A percentile compares a stretch with the other conserved stretches of the same genome.
Evolutionary conservation across 2,329 filamentous ascomycete genomes (phyloP).

Genomic region (Fragosphaeria purpurea): DNA sequence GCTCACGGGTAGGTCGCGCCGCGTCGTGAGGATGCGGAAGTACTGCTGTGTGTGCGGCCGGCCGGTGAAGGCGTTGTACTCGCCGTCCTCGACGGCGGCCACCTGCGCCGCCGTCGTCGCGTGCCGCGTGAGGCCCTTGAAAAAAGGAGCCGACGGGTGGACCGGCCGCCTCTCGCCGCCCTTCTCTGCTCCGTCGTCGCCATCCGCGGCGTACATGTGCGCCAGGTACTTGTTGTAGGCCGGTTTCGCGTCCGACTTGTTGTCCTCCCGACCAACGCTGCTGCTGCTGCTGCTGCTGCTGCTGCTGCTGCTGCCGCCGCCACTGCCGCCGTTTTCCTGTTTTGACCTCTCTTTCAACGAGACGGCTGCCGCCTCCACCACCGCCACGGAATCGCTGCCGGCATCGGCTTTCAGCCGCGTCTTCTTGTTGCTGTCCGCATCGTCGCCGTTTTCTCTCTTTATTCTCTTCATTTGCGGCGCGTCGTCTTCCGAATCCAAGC

Average conservation of each 20-base stretch:
- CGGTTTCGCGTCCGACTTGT: neutral
- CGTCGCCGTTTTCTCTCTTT: constrained; percentile 14
- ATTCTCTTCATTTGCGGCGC: constrained; percentile 21
- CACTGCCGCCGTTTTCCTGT: neutral
- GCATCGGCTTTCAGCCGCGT: constrained; percentile 2
- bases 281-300: neutral
- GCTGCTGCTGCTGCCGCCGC: neutral
- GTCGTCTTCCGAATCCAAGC: constrained; percentile 18
- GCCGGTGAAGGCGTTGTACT: constrained; percentile 78
- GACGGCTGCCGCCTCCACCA: constrained; percentile 2
- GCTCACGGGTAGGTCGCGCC: constrained; percentile 82
- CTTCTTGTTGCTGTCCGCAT: constrained; percentile 6
- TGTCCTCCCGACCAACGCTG: neutral
- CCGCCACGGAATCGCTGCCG: constrained; percentile 5
- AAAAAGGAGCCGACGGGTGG: constrained; percentile 27
- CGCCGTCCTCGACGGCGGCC: constrained; percentile 63
- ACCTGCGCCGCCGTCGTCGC: constrained; percentile 71
- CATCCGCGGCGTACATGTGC: constrained; percentile 60
- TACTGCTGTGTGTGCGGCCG: constrained; percentile 70
- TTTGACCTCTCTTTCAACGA: neutral
- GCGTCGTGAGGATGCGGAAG: constrained; percentile 75
- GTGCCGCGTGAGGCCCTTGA: constrained; percentile 65
- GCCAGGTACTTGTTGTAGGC: constrained; percentile 78
- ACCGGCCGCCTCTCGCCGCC: neutral
- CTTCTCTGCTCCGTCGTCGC: constrained; percentile 28